Conservation (phyloP, 768 basidiomycete genomes). For the Suillus variegatus region DNA sequence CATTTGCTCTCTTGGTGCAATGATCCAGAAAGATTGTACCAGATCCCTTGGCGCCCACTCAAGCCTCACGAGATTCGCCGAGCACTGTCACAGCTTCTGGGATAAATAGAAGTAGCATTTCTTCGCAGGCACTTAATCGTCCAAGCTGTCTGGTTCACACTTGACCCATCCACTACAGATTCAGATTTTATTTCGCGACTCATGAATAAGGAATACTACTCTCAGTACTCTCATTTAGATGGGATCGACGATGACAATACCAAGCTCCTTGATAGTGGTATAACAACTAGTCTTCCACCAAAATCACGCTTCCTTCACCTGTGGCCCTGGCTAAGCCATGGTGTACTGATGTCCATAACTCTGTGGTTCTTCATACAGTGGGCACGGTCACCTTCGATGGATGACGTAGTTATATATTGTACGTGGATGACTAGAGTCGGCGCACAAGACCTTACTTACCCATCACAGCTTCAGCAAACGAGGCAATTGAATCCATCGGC, state of each 20-base stretch:
- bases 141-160: not conserved
- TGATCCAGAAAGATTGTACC: not conserved
- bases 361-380: slow-evolving; percentile 11
- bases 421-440: not conserved
- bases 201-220: not conserved
- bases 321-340: slow-evolving; percentile 10
- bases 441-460: not conserved
- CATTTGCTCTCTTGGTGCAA: not conserved
- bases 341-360: not conserved
- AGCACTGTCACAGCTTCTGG: not conserved
- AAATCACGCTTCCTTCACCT: not conserved
- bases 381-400: not conserved
- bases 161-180: not conserved
- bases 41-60: not conserved
- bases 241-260: not conserved
- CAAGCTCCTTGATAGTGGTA: not conserved
- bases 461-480: slow-evolving; percentile 11
- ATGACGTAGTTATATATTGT: not conserved
- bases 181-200: not conserved
- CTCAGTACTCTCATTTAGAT: not conserved
- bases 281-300: not conserved
- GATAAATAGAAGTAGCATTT: not conserved
- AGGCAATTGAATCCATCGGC: slow-evolving; percentile 9
- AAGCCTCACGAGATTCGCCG: not conserved
- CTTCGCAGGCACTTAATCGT: no score